Base-by-base conservation (phyloP, 345 rosid species). In the Boechera divaricarpa region DNA sequence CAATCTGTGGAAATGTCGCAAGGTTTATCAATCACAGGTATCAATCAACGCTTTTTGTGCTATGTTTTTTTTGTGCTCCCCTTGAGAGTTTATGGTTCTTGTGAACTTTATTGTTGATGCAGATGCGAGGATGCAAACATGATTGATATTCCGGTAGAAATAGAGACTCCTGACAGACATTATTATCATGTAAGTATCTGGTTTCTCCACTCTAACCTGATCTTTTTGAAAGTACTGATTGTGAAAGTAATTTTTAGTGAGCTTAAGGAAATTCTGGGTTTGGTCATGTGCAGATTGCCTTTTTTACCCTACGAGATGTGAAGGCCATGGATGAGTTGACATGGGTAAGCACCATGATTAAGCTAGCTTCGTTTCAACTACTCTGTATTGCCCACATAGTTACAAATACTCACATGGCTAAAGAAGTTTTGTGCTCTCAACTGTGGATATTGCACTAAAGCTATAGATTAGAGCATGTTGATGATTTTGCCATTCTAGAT, bases 11-110 rank as follows among this genome's bases (percentile, higher is more conserved):
- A 53, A 95, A 95, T 84, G 88, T 89, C 68, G 97, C 97, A 32
- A 84, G 94, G 81, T 95, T 95, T 82, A 90, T 95, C 57, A 95
- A 94, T 79, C 98, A 94, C 70, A 87, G 99, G 99, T 88, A 85
- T 58, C 64, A 63, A 58, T 70, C 21, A 78, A 29, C 28, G 10
- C 39, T 45, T 18, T 8, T 6, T 38, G 5, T 79, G 53, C 60
- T 53, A 11, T 67, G 58, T 0, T 64, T n/a, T 57, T 36, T 56
- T 59, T 32, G 5, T 67, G 57, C 60, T 70, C 31, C 36, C 2
- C 26, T 63, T 16, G 49, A 64, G 58, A 49, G 24, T 64, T 70
- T 5, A 35, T 76, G 10, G 45, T 44, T 36, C 65, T 65, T 55
- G 31, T 63, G 57, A 31, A 52, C 45, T 58, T 33, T 33, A 56